Evolutionary conservation across 768 basidiomycete genomes (phyloP), one percentile per base, ranked within the genome.

Genomic region (Fibroporia radiculosa): DNA sequence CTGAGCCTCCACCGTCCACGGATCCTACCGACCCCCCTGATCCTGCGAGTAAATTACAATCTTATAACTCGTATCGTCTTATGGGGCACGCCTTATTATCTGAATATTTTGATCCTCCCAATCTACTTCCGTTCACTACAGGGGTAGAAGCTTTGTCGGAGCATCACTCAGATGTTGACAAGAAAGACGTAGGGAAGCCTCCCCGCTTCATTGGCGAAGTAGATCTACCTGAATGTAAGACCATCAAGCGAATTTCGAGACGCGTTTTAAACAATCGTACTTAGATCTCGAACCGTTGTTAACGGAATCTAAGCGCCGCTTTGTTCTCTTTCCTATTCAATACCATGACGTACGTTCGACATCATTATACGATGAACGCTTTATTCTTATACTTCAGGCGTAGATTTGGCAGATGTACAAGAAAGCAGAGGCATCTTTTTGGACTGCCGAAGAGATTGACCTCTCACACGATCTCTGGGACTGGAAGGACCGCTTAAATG

Each of bases 331-430:
- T 62, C 93, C 93, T 1, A 95, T 96, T 48, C 84, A 93, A 59
- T 95, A 93, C 58, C 74, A 80, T 48, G 91, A 95, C 69, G 93
- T 90, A 49, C 52, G 76, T 56, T 19, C 4, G 26, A 19, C n/a
- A 13, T 25, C 10, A 19, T 8, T 27, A 22, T 2, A n/a, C n/a
- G n/a, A n/a, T n/a, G n/a, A n/a, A n/a, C 37, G 6, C 33, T 16
- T 20, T 3, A 11, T 20, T 40, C 14, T 27, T 25, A 19, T 13
- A 8, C 45, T 27, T 27, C 53, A 14, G 20, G 14, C 5, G 5
- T 29, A 95, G 90, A 92, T 96, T 54, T 96, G 93, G 93, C 80
- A 80, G 56, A 80, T 90, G 73, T 97, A 97, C 73, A 97, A 96
- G 69, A 84, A 88, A 56, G 92, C 93, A 0, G 80, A 97, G 56